Percentiles rank a stretch among this genome's conserved stretches.
Evolutionary conservation across 2,329 filamentous ascomycete genomes (phyloP).

Genomic region (Ploettnerulaceae sp.): DNA sequence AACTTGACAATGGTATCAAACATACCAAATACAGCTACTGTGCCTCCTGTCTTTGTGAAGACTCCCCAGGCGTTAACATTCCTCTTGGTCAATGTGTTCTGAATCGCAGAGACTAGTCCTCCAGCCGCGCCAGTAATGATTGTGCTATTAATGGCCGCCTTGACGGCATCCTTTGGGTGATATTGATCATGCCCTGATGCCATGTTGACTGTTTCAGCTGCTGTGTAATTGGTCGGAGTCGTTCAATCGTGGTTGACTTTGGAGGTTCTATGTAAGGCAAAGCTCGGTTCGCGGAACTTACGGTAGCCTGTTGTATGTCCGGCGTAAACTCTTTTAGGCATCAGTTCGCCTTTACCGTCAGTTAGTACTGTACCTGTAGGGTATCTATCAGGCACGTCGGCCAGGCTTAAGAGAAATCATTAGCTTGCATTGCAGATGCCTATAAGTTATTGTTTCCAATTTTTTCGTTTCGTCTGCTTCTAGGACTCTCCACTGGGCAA

Average conservation of each 20-base stretch:
- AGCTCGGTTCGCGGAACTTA: slow-evolving; percentile 9
- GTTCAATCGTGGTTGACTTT: slow-evolving; percentile 19
- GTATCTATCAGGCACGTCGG: too few species aligned
- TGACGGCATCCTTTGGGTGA: slow-evolving; percentile 71
- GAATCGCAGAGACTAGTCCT: slow-evolving; percentile 68
- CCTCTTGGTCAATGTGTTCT: slow-evolving; percentile 79
- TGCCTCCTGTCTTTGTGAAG: slow-evolving; percentile 72
- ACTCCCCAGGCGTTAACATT: slow-evolving; percentile 79
- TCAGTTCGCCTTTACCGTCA: too few species aligned
- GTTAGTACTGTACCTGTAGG: too few species aligned
- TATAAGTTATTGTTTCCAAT: too few species aligned
- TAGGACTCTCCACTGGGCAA: background rate
- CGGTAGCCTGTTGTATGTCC: background rate
- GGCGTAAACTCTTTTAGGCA: slow-evolving; percentile 3
- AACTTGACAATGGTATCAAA: background rate
- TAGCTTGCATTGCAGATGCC: too few species aligned
- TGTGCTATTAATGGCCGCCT: slow-evolving; percentile 58
- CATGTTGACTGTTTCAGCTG: slow-evolving; percentile 39
- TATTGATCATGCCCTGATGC: slow-evolving; percentile 50
- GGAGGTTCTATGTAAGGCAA: slow-evolving; percentile 18
- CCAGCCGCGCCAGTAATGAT: slow-evolving; percentile 63
- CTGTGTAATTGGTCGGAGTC: slow-evolving; percentile 11
- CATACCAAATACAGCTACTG: slow-evolving; percentile 49
- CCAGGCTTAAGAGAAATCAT: too few species aligned
- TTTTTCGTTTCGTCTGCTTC: too few species aligned